phyloP scores from a whole-genome alignment of 345 rosid genomes.

The Brassica rapa region DNA sequence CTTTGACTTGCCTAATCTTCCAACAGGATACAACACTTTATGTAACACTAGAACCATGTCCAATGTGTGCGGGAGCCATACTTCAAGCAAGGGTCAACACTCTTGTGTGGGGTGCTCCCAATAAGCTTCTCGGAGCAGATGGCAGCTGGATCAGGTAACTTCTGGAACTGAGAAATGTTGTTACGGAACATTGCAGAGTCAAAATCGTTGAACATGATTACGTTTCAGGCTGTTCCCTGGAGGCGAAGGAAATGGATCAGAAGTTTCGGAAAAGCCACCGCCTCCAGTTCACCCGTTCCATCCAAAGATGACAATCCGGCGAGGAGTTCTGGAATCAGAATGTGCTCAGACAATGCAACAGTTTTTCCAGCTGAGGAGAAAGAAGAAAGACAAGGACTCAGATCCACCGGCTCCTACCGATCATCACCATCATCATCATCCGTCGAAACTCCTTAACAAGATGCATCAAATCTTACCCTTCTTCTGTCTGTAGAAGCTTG shows the following conservation, averaged over 20 bases:
- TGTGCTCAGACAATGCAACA: slow-evolving; percentile 89
- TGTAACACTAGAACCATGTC: slow-evolving; percentile 94
- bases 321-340: slow-evolving; percentile 74
- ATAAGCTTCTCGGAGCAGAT: slow-evolving; percentile 97
- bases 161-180: neutral
- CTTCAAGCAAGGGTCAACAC: slow-evolving; percentile 90
- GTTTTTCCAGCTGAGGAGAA: slow-evolving; percentile 89
- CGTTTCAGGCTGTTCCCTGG: slow-evolving; percentile 72
- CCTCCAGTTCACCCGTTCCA: slow-evolving; percentile 92
- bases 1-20: neutral
- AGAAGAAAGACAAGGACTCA: slow-evolving; percentile 58
- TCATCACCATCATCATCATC: slow-evolving; percentile 58
- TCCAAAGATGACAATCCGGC: slow-evolving; percentile 80
- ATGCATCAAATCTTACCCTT: slow-evolving; percentile 77
- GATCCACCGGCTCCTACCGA: slow-evolving; percentile 52
- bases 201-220: neutral
- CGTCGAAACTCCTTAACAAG: slow-evolving; percentile 68
- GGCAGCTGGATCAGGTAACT: slow-evolving; percentile 91
- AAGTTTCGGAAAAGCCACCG: slow-evolving; percentile 59
- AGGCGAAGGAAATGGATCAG: slow-evolving; percentile 49
- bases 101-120: slow-evolving; percentile 99
- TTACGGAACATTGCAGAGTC: neutral
- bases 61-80: slow-evolving; percentile 99
- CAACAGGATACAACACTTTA: slow-evolving; percentile 80
- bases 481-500: slow-evolving; percentile 59